These are phyloP conservation scores for Kwoniella bestiolae DNA, from an alignment of 768 basidiomycete species.

Conservation along the genomic window DNA sequence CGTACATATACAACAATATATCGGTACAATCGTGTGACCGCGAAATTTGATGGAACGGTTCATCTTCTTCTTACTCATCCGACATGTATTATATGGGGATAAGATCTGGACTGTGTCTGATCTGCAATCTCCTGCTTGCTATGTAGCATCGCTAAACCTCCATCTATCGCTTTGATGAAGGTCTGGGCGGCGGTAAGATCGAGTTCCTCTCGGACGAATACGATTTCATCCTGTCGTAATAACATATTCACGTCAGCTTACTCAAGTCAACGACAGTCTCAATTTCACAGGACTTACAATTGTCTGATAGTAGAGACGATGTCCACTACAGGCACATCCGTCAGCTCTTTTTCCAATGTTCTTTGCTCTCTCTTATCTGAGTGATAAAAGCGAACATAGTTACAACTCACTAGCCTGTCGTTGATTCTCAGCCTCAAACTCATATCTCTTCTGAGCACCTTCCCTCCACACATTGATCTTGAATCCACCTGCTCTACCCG, in stretches of 20 bases:
- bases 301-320: constrained; percentile 40
- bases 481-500: constrained; percentile 66
- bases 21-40: too few species aligned
- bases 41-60: too few species aligned
- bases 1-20: too few species aligned
- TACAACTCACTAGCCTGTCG: constrained; percentile 71
- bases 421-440: constrained; percentile 91
- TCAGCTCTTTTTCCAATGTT: too few species aligned
- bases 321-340: constrained; percentile 29
- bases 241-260: constrained; percentile 1
- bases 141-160: background rate
- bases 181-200: constrained; percentile 31
- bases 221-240: constrained; percentile 36
- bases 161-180: constrained; percentile 14
- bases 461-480: constrained; percentile 79
- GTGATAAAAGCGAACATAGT: too few species aligned
- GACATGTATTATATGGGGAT: too few species aligned
- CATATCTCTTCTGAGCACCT: constrained; percentile 82
- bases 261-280: background rate
- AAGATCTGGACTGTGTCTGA: too few species aligned
- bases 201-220: constrained; percentile 43
- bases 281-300: constrained; percentile 31
- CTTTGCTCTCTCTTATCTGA: too few species aligned
- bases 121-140: too few species aligned
- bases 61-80: too few species aligned